phyloP scores from a whole-genome alignment of 2,329 filamentous ascomycete species.

The Alternaria ventricosa region DNA sequence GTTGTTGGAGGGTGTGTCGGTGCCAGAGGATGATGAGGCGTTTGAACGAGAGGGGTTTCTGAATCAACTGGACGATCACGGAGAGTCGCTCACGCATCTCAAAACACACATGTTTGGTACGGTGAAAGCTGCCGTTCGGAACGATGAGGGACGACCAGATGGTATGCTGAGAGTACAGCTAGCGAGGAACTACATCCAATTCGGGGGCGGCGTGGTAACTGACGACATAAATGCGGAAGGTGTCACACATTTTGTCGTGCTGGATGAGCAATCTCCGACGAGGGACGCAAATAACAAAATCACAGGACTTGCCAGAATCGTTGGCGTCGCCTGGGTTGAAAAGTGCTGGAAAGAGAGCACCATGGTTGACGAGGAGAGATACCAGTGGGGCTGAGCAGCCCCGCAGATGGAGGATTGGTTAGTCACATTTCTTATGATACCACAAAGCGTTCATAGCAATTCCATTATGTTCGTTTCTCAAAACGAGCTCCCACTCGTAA shows the following conservation, averaged over 20 bases:
- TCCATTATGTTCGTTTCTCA: constrained; percentile 11
- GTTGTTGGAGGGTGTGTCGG: constrained; percentile 48
- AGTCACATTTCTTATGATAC: neutral
- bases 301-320: constrained; percentile 68
- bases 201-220: constrained; percentile 69
- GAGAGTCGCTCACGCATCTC: constrained; percentile 27
- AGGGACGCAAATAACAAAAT: constrained; percentile 49
- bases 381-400: constrained; percentile 39
- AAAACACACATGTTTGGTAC: constrained; percentile 43
- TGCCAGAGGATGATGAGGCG: constrained; percentile 13
- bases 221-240: constrained; percentile 58
- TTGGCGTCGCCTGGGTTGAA: constrained; percentile 74
- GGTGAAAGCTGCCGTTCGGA: constrained; percentile 29
- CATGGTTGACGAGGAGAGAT: constrained; percentile 71
- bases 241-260: constrained; percentile 76
- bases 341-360: constrained; percentile 82
- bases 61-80: constrained; percentile 37
- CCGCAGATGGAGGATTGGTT: neutral
- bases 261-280: constrained; percentile 53
- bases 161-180: constrained; percentile 48
- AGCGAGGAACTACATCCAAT: constrained; percentile 66
- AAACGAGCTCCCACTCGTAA: constrained; percentile 40
- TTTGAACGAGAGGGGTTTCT: constrained; percentile 33
- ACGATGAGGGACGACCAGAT: neutral
- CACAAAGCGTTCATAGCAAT: neutral